Base-by-base conservation (phyloP, 129 eudicot species). In the Flaveria sonorensis region DNA sequence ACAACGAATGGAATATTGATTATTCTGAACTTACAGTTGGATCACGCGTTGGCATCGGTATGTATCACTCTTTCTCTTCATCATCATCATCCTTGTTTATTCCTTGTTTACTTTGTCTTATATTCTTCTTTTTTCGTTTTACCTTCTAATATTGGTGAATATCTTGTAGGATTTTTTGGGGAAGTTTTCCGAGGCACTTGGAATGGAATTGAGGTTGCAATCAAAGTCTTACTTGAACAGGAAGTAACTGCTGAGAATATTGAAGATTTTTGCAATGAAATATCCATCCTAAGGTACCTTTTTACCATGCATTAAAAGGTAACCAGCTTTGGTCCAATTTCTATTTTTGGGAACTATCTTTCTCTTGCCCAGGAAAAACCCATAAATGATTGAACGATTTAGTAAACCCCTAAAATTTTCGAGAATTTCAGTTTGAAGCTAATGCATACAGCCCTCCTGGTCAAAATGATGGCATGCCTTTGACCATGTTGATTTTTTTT, bases 161-260 rank as follows among this genome's bases (percentile, higher is more conserved):
- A 56, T 52, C 56, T 78, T 80, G 11, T 23, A 93, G 98, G 98
- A 19, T 93, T 93, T 77, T 90, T 90, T 79, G 98, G 98, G 71
- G 98, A 93, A 86, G 98, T 93, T 70, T 93, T 93, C 61, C 96
- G 93, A 36, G 98, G 98, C 36, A 79, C 84, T 39, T 93, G 98
- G 97, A 93, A 93, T 71, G 98, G 98, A 68, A 85, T 83, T 69
- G 90, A 87, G 77, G 97, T 93, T 84, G 98, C 92, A 68, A 87
- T 93, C 72, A 93, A 93, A 84, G 92, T 93, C 4, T 90, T 93
- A 67, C 91, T 93, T 57, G 97, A 90, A 76, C 97, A 93, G 75
- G 98, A 89, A 16, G 79, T 87, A 50, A 88, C 87, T 51, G 88
- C 81, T 60, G 98, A 93, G 68, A 93, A 93, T 74, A 87, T 90